Conservation (phyloP, 1,284 basidiomycete genomes). For the Hemileia vastatrix region DNA sequence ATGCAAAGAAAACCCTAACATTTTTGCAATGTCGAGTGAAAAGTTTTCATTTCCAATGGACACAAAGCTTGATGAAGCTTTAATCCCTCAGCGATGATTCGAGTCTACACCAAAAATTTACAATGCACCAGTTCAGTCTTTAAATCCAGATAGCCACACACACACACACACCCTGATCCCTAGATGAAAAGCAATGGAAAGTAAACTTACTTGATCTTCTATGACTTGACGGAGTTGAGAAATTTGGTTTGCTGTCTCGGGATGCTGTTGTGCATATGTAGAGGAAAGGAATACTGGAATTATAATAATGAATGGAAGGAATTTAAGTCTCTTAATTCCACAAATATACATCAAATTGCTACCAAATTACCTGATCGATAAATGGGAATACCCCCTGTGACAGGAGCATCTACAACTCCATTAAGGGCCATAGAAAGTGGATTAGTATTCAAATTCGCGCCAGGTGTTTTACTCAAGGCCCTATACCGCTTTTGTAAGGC, state of each 20-base stretch:
- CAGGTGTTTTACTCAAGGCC: conserved; percentile 63
- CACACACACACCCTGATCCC: neutral
- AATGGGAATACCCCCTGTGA: conserved; percentile 63
- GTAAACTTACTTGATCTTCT: conserved; percentile 64
- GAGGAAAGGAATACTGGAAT: conserved; percentile 58
- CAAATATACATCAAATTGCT: too few relatives aligned
- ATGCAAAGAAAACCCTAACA: conserved; percentile 17
- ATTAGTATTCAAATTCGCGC: conserved; percentile 62
- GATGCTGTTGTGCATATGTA: conserved; percentile 59
- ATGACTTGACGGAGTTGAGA: conserved; percentile 63
- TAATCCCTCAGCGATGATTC: conserved; percentile 73
- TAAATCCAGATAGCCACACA: neutral
- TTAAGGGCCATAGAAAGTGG: conserved; percentile 79
- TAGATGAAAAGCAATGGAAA: neutral
- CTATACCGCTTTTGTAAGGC: conserved; percentile 63
- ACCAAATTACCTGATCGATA: conserved; percentile 59
- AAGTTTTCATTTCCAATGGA: conserved; percentile 72
- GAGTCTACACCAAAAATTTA: neutral
- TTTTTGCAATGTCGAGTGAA: conserved; percentile 79
- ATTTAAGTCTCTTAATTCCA: neutral
- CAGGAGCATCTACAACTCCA: conserved; percentile 70
- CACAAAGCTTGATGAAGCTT: conserved; percentile 72
- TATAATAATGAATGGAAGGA: conserved; percentile 22
- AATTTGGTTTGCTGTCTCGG: conserved; percentile 60
- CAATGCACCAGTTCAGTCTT: neutral